Conservation (phyloP, 2,329 filamentous ascomycete species). For the Colletotrichum chlorophyti region DNA sequence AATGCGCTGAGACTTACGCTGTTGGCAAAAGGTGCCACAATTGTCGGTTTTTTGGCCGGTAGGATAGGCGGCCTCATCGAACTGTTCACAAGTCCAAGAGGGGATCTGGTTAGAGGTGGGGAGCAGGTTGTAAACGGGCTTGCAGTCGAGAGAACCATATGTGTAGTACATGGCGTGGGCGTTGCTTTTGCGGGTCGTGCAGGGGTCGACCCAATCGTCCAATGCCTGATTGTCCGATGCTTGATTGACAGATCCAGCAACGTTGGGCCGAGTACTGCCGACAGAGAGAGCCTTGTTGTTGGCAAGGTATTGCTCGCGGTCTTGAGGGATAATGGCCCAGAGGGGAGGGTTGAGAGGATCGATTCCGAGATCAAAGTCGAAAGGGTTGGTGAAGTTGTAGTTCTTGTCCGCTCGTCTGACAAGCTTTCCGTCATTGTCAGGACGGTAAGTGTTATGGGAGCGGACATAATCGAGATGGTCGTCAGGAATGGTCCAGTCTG, state of each 20-base stretch:
- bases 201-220: no score
- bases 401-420: constrained; percentile 2
- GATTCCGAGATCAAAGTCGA: not conserved
- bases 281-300: not conserved
- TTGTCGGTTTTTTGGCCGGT: no score
- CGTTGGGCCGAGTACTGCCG: not conserved
- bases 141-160: no score
- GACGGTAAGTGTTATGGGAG: not conserved
- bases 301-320: not conserved
- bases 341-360: not conserved
- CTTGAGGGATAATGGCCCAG: not conserved
- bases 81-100: no score
- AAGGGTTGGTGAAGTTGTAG: not conserved
- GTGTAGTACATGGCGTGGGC: no score
- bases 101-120: no score
- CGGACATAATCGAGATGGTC: not conserved
- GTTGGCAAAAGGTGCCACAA: no score
- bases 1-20: no score
- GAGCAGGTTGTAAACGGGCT: no score
- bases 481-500: constrained; percentile 5
- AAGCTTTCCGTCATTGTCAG: not conserved
- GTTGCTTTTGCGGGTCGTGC: no score
- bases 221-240: not conserved
- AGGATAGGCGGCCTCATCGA: no score
- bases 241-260: not conserved